Evolutionary conservation across 1,284 basidiomycete species (phyloP), one percentile per base, ranked within the genome.

Genomic region (Ustilago loliicola): DNA sequence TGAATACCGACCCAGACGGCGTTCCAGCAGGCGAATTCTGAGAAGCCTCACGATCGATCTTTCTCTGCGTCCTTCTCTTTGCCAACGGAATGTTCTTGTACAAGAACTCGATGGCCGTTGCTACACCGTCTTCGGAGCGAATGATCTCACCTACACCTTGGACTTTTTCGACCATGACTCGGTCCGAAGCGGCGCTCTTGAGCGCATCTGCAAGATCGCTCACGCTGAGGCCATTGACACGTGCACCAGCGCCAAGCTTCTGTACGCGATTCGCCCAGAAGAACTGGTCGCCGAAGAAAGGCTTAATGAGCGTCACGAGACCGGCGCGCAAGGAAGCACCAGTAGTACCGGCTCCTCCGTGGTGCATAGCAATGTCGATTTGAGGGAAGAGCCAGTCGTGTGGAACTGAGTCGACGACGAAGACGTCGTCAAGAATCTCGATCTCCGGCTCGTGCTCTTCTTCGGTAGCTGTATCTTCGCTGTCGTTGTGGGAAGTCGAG

Each of bases 291-390:
- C 83, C 83, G 63, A 84, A 84, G 79, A 85, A 85, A 4, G 83
- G 82, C 50, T 85, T 81, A 58, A 83, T 81, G 13, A 83, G 52
- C 29, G 83, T 83, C 29, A 81, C 77, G 30, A 83, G 48, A 11
- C 82, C 82, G 11, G 80, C 82, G 23, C 82, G 77, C 23, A 84
- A 56, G 36, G 78, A 80, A 11, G 82, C 82, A n/a, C 80, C 82
- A 19, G 91, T 92, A 0, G 92, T 93, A 30, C 92, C 92, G 2
- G 92, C 92, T 23, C 92, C 92, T 40, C 92, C 92, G 81, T 92
- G 91, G 87, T 92, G 69, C 66, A 74, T 70, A 11, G 67, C 63
- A 56, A 72, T 69, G 56, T 81, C 65, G 53, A 74, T 72, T 71
- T 75, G 45, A 10, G 60, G 73, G 61, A 75, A 71, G 4, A 79